Base-by-base conservation (phyloP, 2,329 filamentous ascomycete species). In the Teratosphaeria zuluensis region DNA sequence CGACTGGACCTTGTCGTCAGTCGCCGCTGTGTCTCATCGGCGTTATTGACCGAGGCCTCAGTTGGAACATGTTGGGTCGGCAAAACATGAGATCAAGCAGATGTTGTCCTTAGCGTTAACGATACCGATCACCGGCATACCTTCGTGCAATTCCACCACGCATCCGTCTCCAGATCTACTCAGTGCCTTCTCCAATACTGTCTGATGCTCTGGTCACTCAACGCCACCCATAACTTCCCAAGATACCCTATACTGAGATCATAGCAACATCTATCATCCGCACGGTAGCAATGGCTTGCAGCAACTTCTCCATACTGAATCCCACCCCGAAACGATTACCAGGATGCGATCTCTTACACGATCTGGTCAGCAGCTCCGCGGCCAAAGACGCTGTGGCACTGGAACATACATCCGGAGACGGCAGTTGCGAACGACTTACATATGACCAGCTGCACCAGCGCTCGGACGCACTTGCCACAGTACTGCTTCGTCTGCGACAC, bases 381-480 rank as follows among this genome's bases (percentile, higher is more conserved):
- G 67, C 28, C 14, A n/a, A 12, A 19, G 65, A 72, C 53, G 65
- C 68, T 5, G 72, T 73, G 48, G 88, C 88, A 7, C 80, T 92
- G 61, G 86, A 91, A 58, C 88, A 84, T 68, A 76, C 84, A 32
- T 73, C 77, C 59, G 65, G 76, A 52, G 75, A 81, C 63, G 80
- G 77, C 31, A 68, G 67, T 31, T 74, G 74, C 31, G 73, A 72
- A 9, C 74, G 68, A 1, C 69, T 89, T 51, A 83, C 84, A 0
- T 95, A 92, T 68, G 58, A 69, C 9, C 73, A 84, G 51, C 75
- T 94, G 24, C 84, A 92, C 68, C 64, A 69, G 31, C 74, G 78
- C 32, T 83, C 87, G 9, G 74, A 82, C 55, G 65, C 64, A 2
- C 73, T 91, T 38, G 84, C 87, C 71, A 12, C 76, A 75, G 24